These are phyloP conservation scores for Saccharum hybrid DNA, from an alignment of 202 grass and related monocot genomes.

Conservation along the genomic window DNA sequence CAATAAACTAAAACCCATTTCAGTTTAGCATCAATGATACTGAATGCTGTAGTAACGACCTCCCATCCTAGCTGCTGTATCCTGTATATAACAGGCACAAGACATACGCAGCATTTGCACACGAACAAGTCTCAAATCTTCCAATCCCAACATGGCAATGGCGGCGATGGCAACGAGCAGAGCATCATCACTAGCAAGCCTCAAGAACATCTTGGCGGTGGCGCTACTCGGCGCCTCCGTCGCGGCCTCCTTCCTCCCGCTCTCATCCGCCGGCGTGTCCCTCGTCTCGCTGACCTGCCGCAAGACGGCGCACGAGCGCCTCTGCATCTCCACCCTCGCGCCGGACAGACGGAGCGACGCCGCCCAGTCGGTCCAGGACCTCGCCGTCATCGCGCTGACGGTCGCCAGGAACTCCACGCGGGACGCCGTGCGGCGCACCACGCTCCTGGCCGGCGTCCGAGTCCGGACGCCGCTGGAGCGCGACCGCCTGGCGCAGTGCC, in stretches of 20 bases:
- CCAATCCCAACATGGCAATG: not conserved
- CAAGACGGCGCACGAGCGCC: not conserved
- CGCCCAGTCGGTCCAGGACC: not conserved
- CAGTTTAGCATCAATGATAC: not conserved
- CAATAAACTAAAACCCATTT: too few relatives aligned
- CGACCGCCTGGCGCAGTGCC: not conserved
- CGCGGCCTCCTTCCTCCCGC: not conserved
- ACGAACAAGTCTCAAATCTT: not conserved
- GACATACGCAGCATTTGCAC: not conserved
- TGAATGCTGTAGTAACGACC: too few relatives aligned
- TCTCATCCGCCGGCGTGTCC: not conserved
- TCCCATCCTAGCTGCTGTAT: not conserved
- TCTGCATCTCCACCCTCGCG: not conserved
- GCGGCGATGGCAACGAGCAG: not conserved
- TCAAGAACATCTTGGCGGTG: not conserved
- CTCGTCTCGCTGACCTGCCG: not conserved
- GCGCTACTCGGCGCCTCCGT: not conserved
- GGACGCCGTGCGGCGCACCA: not conserved
- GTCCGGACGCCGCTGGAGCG: not conserved
- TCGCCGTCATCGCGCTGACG: not conserved
- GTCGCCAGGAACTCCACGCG: not conserved
- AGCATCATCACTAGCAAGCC: not conserved
- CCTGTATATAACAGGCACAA: not conserved
- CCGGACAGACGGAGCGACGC: not conserved
- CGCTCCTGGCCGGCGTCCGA: not conserved